Conservation (phyloP, 805 yeast species). For the Yarrowia osloensis region DNA sequence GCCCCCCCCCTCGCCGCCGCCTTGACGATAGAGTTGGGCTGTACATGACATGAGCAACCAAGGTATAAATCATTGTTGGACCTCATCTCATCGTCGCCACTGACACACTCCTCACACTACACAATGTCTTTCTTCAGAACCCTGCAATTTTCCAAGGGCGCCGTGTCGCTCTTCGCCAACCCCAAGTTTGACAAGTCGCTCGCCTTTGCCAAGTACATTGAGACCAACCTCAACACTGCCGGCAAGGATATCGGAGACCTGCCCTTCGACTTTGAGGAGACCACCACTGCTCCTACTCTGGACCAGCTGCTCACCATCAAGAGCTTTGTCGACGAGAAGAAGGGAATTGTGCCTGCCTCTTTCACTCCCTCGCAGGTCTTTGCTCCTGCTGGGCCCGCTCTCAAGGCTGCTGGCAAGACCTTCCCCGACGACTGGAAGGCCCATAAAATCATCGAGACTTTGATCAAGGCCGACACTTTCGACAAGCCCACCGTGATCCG, state of each 20-base stretch:
- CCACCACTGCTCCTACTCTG: slow-evolving; percentile 12
- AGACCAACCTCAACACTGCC: neutral
- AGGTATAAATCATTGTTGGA: neutral
- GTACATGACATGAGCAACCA: slow-evolving; percentile 4
- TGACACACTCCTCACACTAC: neutral
- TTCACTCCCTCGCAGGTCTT: slow-evolving; percentile 5
- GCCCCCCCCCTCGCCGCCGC: neutral
- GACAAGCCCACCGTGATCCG: slow-evolving; percentile 37
- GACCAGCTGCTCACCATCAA: slow-evolving; percentile 28
- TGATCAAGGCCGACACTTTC: slow-evolving; percentile 13
- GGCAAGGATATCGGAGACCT: neutral
- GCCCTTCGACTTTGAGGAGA: slow-evolving; percentile 16
- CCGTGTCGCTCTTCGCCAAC: slow-evolving; percentile 24
- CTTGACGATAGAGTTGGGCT: slow-evolving; percentile 5
- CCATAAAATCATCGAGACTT: slow-evolving; percentile 16
- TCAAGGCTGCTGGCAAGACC: neutral
- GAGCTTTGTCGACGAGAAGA: slow-evolving; percentile 20
- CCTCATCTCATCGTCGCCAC: neutral
- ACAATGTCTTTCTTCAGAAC: slow-evolving; percentile 21
- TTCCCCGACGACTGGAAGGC: slow-evolving; percentile 30
- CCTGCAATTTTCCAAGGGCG: slow-evolving; percentile 22
- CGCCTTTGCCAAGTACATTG: neutral
- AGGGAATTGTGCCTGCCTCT: slow-evolving; percentile 20
- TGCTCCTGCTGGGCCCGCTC: slow-evolving; percentile 19
- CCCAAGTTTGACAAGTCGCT: slow-evolving; percentile 19